Conservation (phyloP, 192 early-diverging fungal genomes). For the Backusella circina region DNA sequence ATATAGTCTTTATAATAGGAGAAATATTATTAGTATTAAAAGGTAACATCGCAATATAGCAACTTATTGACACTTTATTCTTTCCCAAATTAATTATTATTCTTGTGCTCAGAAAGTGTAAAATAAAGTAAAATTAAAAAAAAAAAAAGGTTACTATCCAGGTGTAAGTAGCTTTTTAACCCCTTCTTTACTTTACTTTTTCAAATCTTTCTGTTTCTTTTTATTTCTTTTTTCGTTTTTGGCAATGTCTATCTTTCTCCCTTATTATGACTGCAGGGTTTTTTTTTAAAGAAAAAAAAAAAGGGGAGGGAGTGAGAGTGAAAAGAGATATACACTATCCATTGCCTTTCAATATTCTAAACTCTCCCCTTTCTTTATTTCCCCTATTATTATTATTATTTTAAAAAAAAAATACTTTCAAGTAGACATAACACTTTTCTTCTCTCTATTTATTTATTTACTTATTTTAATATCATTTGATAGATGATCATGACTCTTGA, state of each 20-base stretch:
- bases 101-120: not conserved
- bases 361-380: slow-evolving; percentile 18
- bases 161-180: not conserved
- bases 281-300: not conserved
- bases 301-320: not conserved
- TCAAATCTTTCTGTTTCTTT: not conserved
- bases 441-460: slow-evolving; percentile 3
- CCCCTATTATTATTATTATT: slow-evolving; percentile 13
- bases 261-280: not conserved
- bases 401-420: not conserved
- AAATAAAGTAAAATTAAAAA: slow-evolving; percentile 5
- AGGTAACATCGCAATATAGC: not conserved
- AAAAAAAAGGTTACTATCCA: not conserved
- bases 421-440: not conserved
- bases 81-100: not conserved
- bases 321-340: slow-evolving; percentile 8
- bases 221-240: not conserved
- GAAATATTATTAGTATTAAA: not conserved
- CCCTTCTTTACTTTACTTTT: not conserved
- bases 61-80: not conserved
- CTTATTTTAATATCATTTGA: slow-evolving; percentile 5
- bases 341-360: slow-evolving; percentile 15
- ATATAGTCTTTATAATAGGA: not conserved
- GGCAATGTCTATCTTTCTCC: not conserved
- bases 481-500: slow-evolving; percentile 13